A percentile compares a stretch with the other conserved stretches of the same genome.
Evolutionary conservation across 2,329 filamentous ascomycete species (phyloP).

Genomic region (Aspergillus tanneri): DNA sequence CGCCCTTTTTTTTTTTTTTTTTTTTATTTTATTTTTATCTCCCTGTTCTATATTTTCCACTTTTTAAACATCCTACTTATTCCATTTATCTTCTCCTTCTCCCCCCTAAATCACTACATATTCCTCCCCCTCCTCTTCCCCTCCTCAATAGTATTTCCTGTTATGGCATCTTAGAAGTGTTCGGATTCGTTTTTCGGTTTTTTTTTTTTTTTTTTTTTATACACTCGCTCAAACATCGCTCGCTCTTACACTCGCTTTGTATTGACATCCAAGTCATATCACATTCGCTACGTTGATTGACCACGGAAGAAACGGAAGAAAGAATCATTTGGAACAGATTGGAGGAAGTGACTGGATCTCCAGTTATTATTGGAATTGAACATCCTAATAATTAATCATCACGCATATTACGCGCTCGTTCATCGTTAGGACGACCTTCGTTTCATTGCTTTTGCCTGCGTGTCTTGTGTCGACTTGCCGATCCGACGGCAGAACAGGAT

Average conservation of each 20-base stretch:
- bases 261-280: conserved; percentile 34
- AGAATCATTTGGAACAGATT: background rate
- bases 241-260: conserved; percentile 40
- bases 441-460: conserved; percentile 13
- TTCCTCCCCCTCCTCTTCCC: conserved; percentile 17
- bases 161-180: conserved; percentile 34
- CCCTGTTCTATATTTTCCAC: conserved; percentile 13
- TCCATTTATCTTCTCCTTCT: conserved; percentile 28
- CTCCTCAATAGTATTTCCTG: conserved; percentile 21
- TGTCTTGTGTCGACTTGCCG: conserved; percentile 7
- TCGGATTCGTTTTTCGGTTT: conserved; percentile 12
- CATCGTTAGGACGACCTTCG: conserved; percentile 21
- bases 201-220: conserved; percentile 17
- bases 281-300: conserved; percentile 41
- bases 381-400: conserved; percentile 22
- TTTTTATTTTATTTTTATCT: conserved; percentile 15
- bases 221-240: conserved; percentile 39
- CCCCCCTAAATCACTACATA: conserved; percentile 23
- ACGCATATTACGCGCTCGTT: conserved; percentile 19
- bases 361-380: conserved; percentile 5
- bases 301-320: conserved; percentile 15
- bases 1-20: conserved; percentile 15
- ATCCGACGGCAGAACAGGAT: conserved; percentile 7
- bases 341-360: conserved; percentile 8
- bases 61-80: conserved; percentile 19